Percentiles rank a stretch among this genome's conserved stretches.
These are phyloP conservation scores for Rhynchospora pubera DNA, from an alignment of 176 grass and related monocot species.

Conservation along the genomic window DNA sequence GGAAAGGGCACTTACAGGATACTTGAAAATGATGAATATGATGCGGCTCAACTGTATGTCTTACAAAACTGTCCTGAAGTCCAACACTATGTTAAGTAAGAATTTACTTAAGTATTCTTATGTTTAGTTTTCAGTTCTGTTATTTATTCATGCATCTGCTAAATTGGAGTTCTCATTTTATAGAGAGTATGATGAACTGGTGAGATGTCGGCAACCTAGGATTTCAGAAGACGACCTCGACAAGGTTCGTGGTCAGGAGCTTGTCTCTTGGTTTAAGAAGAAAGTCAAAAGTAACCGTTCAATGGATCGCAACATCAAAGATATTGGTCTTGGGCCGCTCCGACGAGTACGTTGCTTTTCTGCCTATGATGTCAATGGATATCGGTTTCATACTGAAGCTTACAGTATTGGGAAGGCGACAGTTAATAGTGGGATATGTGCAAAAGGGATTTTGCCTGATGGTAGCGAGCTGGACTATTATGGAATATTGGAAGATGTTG, in stretches of 20 bases:
- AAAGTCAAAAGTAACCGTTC: not conserved
- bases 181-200: too few species aligned
- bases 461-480: too few species aligned
- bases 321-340: not conserved
- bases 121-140: not conserved
- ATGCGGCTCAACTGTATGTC: conserved; percentile 17
- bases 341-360: not conserved
- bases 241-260: not conserved
- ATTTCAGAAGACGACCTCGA: not conserved
- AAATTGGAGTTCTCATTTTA: too few species aligned
- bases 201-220: too few species aligned
- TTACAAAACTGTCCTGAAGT: conserved; percentile 14
- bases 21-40: conserved; percentile 2
- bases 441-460: too few species aligned
- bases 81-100: conserved; percentile 13
- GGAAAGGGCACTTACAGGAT: not conserved
- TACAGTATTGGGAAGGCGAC: too few species aligned
- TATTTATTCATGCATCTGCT: not conserved
- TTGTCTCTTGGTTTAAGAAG: not conserved
- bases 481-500: not conserved
- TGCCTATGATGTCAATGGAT: too few species aligned
- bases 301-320: not conserved
- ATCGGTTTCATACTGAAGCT: too few species aligned
- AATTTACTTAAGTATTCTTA: not conserved
- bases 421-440: too few species aligned